Base-by-base conservation (phyloP, 1,139 yeast species). In the Zygoascus hellenicus region DNA sequence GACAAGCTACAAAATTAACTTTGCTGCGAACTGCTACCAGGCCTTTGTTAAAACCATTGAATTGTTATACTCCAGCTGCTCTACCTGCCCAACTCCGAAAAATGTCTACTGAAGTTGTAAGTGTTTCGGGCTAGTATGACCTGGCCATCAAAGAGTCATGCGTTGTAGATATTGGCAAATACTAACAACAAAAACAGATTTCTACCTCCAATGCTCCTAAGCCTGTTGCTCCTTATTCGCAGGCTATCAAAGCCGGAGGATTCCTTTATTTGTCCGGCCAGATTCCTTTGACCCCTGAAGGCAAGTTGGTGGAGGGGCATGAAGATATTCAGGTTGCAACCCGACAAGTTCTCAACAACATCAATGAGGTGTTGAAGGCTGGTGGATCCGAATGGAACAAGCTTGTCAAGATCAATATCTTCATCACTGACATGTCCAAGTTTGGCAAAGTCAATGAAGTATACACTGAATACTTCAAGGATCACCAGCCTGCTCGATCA, bases 161-260 rank as follows among this genome's bases (percentile, higher is more conserved):
- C 5, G 9, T 13, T 4, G 11, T 30, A 30, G 11, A 13, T 22
- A 19, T n/a, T 22, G 15, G 29, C 26, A 11, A 14, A 15, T 17
- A 6, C 37, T 26, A 32, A 9, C 30, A 15, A 42, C 42, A 55
- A 55, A 55, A 15, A 42, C 42, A 55, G 56, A 55, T 65, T 41
- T 54, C 59, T 61, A 83, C 95, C 48, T 74, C 80, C 53, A 75
- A 75, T 57, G 96, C 96, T 33, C 97, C 97, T 59, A 88, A 95
- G 52, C 95, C 97, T 54, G 96, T 96, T 44, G 97, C 96, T 48
- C 80, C 95, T 15, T 90, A 90, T 70, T 85, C 95, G 38, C 97
- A 89, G 67, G 97, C 97, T 44, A 78, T 89, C 68, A 89, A 85
- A 72, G 92, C 81, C 50, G 61, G 60, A 26, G 63, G 60, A 49